Base-by-base conservation (phyloP, 2,329 filamentous ascomycete genomes). In the Cercospora sp. region DNA sequence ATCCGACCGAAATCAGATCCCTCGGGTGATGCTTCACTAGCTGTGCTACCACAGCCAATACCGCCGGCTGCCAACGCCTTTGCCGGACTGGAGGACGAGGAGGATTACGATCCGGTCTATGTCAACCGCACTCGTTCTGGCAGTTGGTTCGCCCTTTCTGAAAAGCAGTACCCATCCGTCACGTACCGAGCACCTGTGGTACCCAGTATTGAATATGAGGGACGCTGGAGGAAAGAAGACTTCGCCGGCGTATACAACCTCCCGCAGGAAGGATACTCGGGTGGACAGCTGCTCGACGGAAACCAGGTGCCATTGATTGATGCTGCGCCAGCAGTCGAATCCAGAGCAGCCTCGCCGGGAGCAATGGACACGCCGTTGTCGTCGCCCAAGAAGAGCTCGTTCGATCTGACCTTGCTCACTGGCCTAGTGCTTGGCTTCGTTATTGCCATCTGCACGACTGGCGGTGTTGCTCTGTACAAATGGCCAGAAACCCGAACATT, bases 101-200 rank as follows among this genome's bases (percentile, higher is more conserved):
- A 81, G 26, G 75, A 75, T 16, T 73, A 76, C 26, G 80, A 83
- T 55, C 78, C 80, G 66, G 79, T 97, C 0, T 96, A 95, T 76
- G 85, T 98, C 67, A 97, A 97, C 77, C 90, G 90, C 72, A 97
- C 94, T 1, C 87, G 91, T 65, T 83, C 85, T n/a, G 94, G 94
- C 31, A 91, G 91, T 69, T 98, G 94, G 93, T 99, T 94, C 79
- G 95, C 94, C 33, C 86, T 98, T 80, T 97, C 94, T 1, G 94
- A 96, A 67, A 86, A 85, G 48, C 89, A 89, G 8, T 98, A 97
- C 74, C 95, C 95, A 3, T 85, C 94, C 9, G 92, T 97, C 30
- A 90, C 94, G 23, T 87, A 92, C 63, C 89, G 85, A 48, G 88
- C 88, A 4, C 81, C 83, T 26, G 80, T 82, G 70, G 88, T 88